Evolutionary conservation across 352 stramenopile genomes (phyloP), one percentile per base, ranked within the genome.

Genomic region (Nothophytophthora sp.): DNA sequence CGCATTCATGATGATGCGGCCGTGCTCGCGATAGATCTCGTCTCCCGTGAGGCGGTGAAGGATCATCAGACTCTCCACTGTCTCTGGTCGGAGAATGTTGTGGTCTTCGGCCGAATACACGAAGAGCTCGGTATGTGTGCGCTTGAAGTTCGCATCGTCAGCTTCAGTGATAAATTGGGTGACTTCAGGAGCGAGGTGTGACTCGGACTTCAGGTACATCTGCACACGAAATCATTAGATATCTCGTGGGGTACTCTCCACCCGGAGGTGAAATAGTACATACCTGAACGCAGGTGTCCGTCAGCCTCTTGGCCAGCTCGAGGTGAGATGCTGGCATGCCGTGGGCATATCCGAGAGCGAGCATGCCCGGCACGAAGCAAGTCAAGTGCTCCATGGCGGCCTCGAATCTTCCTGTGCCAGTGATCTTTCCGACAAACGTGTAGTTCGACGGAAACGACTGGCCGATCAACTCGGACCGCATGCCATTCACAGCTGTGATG

Each of bases 61-160:
- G 12, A 97, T 63, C 72, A 96, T 94, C 6, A 97, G 59, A 24
- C 78, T 96, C 61, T 98, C 92, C 20, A 96, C 73, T 1, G 79
- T 94, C 65, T 97, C 92, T 0, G 90, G 88, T 13, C 89, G 84
- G 6, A 97, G 61, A 19, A 78, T 58, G 40, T 96, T 89, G 44
- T 69, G 80, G 32, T 86, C 74, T 35, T 92, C 40, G 1, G 22
- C 33, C 1, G 46, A 32, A 3, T 28, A 30, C 2, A 55, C 28
- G 19, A 59, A 70, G 24, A 71, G 43, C 22, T 79, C 63, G 4
- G 38, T 25, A 8, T 38, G 15, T 1, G 38, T 20, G 22, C 38
- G 13, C 18, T 51, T 58, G 8, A 42, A 6, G 3, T 53, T 38
- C 12, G 54, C 19, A 22, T 39, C 28, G 5, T 50, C 38, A 42